These are phyloP conservation scores for Lactifluus subvellereus DNA, from an alignment of 768 basidiomycete species.

Conservation along the genomic window DNA sequence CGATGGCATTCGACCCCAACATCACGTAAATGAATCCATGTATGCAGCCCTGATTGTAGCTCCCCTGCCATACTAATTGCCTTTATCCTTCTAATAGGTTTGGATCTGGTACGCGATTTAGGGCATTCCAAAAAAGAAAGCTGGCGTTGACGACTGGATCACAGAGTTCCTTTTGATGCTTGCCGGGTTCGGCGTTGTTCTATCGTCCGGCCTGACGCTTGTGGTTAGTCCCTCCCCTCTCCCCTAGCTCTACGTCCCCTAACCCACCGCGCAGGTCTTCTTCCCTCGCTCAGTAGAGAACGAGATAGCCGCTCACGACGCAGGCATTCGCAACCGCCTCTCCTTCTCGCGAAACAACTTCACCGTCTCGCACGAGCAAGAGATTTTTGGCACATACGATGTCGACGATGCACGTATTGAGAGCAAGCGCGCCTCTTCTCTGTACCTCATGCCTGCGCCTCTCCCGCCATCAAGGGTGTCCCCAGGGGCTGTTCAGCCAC, in stretches of 20 bases:
- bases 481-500: not conserved
- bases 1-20: constrained; percentile 60
- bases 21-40: constrained; percentile 59
- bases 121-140: not conserved
- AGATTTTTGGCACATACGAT: constrained; percentile 22
- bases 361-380: constrained; percentile 22
- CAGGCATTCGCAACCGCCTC: constrained; percentile 6
- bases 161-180: constrained; percentile 21
- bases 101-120: not conserved
- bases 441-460: not conserved
- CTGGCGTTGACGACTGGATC: not conserved
- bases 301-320: constrained; percentile 18
- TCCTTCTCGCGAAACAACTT: constrained; percentile 12
- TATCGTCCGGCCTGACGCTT: constrained; percentile 24
- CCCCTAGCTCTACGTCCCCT: not conserved
- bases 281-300: constrained; percentile 24
- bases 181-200: constrained; percentile 15
- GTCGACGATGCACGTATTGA: not conserved
- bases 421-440: not conserved
- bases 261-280: constrained; percentile 17
- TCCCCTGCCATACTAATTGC: not conserved
- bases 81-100: constrained; percentile 1
- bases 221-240: constrained; percentile 10
- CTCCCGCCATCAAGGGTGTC: not conserved
- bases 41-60: constrained; percentile 25